Base-by-base conservation (phyloP, 2,329 filamentous ascomycete genomes). In the Blastomyces gilchristii region DNA sequence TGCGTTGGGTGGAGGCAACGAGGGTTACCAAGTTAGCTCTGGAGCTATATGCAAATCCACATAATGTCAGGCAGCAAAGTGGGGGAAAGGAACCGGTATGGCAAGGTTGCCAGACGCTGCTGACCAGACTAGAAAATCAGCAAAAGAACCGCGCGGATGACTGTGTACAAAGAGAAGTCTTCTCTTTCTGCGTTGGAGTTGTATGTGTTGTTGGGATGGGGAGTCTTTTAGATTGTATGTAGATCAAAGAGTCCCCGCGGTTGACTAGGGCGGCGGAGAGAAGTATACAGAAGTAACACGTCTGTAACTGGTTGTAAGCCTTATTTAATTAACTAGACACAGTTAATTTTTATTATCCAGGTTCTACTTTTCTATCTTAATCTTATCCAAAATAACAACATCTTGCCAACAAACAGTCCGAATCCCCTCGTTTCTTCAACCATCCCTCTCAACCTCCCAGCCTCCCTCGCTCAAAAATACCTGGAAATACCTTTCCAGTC, bases 1-100 rank as follows among this genome's bases (percentile, higher is more conserved):
- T 58, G 41, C 4, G 18, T 14, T 4, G 54, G 41, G 18, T 22
- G 39, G 4, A 57, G 54, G 54, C 54, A 57, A 43, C 1, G 25
- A 58, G 22, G 18, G 39, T 18, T n/a, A 58, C 37, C 18, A 43
- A 28, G 37, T 66, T 79, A 34, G 39, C 39, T 45, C 39, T 45
- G 25, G 18, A 47, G 57, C 57, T 47, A 45, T 14, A 28, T 28
- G 12, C n/a, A 25, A 45, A 28, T 6, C 3, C 2, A 25, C 57
- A 59, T 59, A 47, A 47, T 47, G 57, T 47, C 39, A 59, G 41
- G 39, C 41, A 59, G 41, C 57, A 45, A n/a, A 47, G 41, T 22
- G 57, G 41, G n/a, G 41, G 11, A 22, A 47, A 34, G 14, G 22
- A 37, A 39, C 37, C 34, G n/a, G 54, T 25, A 39, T 25, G 37